These are phyloP conservation scores for Thielaviopsis musarum DNA, from an alignment of 2,329 filamentous ascomycete species.

Conservation along the genomic window DNA sequence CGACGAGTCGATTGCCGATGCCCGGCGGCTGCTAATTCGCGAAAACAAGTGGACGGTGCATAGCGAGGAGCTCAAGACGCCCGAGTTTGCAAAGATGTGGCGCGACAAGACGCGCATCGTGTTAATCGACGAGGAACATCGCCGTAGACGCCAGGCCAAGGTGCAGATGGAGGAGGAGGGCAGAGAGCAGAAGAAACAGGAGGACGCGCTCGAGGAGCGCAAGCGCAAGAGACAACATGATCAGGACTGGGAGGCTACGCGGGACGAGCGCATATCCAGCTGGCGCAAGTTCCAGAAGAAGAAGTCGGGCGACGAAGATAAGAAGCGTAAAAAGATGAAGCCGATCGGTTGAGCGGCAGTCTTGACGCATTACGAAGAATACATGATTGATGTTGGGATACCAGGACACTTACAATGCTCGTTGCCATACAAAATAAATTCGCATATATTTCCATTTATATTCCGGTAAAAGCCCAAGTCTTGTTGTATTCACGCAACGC, in stretches of 20 bases:
- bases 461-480: too few species aligned
- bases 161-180: slow-evolving; percentile 96
- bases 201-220: slow-evolving; percentile 65
- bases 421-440: too few species aligned
- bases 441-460: too few species aligned
- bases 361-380: too few species aligned
- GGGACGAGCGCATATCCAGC: slow-evolving; percentile 80
- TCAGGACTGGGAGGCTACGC: slow-evolving; percentile 83
- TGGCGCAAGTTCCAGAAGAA: slow-evolving; percentile 87
- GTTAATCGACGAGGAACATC: slow-evolving; percentile 80
- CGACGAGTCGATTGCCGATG: slow-evolving; percentile 91
- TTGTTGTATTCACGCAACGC: too few species aligned
- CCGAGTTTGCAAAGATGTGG: slow-evolving; percentile 73
- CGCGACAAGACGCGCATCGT: slow-evolving; percentile 79
- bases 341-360: slow-evolving; percentile 33
- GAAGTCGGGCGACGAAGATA: slow-evolving; percentile 36
- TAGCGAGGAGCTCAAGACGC: slow-evolving; percentile 69
- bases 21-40: slow-evolving; percentile 83
- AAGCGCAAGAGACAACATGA: slow-evolving; percentile 86
- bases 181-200: slow-evolving; percentile 66
- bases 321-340: slow-evolving; percentile 58
- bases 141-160: slow-evolving; percentile 70
- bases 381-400: too few species aligned
- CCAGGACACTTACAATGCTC: too few species aligned
- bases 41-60: slow-evolving; percentile 89